phyloP scores from a whole-genome alignment of 2,329 filamentous ascomycete species.

The Hymenoscyphus fraxineus region DNA sequence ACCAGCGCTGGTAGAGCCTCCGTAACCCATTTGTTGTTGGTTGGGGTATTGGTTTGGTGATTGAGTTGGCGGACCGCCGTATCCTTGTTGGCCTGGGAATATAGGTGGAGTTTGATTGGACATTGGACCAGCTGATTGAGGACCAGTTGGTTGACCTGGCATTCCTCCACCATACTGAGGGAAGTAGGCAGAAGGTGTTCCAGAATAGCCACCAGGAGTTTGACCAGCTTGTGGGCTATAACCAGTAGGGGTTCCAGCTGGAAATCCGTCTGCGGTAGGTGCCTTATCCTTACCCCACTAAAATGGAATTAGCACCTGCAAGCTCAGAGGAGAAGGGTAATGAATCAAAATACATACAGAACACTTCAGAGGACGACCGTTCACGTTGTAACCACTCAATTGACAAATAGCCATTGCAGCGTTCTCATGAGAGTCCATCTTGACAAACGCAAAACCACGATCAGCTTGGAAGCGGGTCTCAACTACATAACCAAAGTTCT shows the following conservation, averaged over 20 bases:
- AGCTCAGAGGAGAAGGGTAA: conserved; percentile 9
- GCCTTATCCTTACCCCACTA: conserved; percentile 99
- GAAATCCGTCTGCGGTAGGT: conserved; percentile 69
- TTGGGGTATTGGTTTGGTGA: conserved; percentile 61
- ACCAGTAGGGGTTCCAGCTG: conserved; percentile 66
- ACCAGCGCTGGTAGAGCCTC: conserved; percentile 66
- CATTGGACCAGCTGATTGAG: conserved; percentile 37
- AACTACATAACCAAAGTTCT: conserved; percentile 96
- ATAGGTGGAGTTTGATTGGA: conserved; percentile 39
- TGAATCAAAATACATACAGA: conserved; percentile 70
- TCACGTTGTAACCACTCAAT: conserved; percentile 95
- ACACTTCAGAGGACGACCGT: conserved; percentile 94
- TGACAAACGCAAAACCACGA: conserved; percentile 96
- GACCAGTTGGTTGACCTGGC: conserved; percentile 34
- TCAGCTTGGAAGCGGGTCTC: conserved; percentile 98
- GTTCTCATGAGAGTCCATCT: conserved; percentile 98
- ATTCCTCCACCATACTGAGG: conserved; percentile 88
- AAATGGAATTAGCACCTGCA: conserved; percentile 35
- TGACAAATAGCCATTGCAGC: conserved; percentile 98
- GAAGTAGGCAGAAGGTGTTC: conserved; percentile 78
- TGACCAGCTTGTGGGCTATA: conserved; percentile 72
- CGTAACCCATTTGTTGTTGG: conserved; percentile 66
- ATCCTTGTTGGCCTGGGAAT: conserved; percentile 65
- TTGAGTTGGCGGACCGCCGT: conserved; percentile 57
- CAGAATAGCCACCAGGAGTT: conserved; percentile 68